Evolutionary conservation across 176 grass and related monocot genomes (phyloP).

Genomic region (Stipa capillata): DNA sequence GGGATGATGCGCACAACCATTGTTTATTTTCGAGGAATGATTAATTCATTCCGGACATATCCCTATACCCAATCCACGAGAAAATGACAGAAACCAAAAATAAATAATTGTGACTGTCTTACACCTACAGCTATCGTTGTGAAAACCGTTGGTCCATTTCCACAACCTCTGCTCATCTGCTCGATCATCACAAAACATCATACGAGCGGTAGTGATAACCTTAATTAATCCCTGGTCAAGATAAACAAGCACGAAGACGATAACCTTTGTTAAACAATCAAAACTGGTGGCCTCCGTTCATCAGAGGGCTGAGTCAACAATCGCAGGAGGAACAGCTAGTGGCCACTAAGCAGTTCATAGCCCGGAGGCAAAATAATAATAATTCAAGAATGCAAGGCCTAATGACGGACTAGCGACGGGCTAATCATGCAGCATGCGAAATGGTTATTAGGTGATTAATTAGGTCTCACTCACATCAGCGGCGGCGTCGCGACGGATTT

Average conservation of each 20-base stretch:
- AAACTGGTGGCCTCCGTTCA: conserved; percentile 6
- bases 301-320: not conserved
- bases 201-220: conserved; percentile 10
- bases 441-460: not conserved
- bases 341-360: not conserved
- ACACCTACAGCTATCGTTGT: not conserved
- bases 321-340: not conserved
- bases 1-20: too few relatives aligned
- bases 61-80: too few relatives aligned
- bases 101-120: too few relatives aligned
- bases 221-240: conserved; percentile 9
- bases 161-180: not conserved
- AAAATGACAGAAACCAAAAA: not conserved
- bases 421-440: not conserved
- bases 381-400: not conserved
- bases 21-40: too few relatives aligned
- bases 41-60: too few relatives aligned
- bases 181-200: not conserved
- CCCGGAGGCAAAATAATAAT: not conserved
- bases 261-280: not conserved
- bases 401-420: not conserved
- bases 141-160: conserved; percentile 2
- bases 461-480: not conserved
- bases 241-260: not conserved
- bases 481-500: not conserved